These are phyloP conservation scores for Gastrolobium villosum DNA, from an alignment of 306 rosid species.

Conservation along the genomic window DNA sequence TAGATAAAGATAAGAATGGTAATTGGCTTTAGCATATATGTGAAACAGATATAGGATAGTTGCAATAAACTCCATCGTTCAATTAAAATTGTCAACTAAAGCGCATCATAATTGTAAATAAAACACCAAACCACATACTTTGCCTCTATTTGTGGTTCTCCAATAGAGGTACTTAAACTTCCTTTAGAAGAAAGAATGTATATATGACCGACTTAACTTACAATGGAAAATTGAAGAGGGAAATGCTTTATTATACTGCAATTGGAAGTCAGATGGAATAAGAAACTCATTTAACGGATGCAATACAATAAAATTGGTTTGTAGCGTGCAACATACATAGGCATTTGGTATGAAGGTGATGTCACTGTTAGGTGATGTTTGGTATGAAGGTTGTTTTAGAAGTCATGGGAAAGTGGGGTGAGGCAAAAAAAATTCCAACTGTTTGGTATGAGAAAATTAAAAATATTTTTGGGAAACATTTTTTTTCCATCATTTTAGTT, in stretches of 20 bases:
- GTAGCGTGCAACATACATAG: neutral
- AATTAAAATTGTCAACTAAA: neutral
- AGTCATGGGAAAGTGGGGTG: too few relatives aligned
- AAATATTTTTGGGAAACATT: too few relatives aligned
- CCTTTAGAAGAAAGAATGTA: too few relatives aligned
- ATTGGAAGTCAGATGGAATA: neutral
- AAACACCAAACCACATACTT: neutral
- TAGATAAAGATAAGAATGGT: neutral
- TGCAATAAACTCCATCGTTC: neutral
- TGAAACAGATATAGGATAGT: neutral
- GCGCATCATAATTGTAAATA: neutral
- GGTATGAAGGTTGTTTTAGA: too few relatives aligned
- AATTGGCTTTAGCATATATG: neutral
- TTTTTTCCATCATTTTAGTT: too few relatives aligned
- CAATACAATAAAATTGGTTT: neutral
- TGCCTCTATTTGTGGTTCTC: neutral
- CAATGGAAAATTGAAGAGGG: neutral
- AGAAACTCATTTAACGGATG: neutral
- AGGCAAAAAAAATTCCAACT: too few relatives aligned
- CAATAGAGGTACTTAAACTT: too few relatives aligned
- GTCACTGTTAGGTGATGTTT: neutral
- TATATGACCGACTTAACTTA: neutral
- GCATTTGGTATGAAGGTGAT: neutral
- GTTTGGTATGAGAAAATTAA: too few relatives aligned
- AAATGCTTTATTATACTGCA: neutral